phyloP scores from a whole-genome alignment of 176 grass and related monocot species.

The sorghum (Sorghum bicolor) region Sorghum_bicolor_NCBIv3 NC_012871.2:69054001-69054500 shows the following conservation, averaged over 20 bases:
- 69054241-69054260: background rate
- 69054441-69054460: no score
- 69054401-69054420: no score
- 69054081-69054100: slow-evolving; percentile 25
- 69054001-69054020: background rate
- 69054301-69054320: background rate
- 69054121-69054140: background rate
- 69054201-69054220: background rate
- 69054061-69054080: slow-evolving; percentile 18
- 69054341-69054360: background rate
- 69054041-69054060: background rate
- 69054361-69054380: background rate
- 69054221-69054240: background rate
- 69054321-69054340: background rate
- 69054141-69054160: background rate
- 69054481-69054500: no score
- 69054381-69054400: no score
- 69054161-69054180: background rate
- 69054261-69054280: background rate
- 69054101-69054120: background rate
- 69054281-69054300: background rate
- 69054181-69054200: background rate
- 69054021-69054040: background rate
- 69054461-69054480: no score
- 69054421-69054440: no score